Percentiles rank a stretch among this genome's conserved stretches.
phyloP scores from a whole-genome alignment of 2,329 filamentous ascomycete genomes.

The Hypoxylon sp. region DNA sequence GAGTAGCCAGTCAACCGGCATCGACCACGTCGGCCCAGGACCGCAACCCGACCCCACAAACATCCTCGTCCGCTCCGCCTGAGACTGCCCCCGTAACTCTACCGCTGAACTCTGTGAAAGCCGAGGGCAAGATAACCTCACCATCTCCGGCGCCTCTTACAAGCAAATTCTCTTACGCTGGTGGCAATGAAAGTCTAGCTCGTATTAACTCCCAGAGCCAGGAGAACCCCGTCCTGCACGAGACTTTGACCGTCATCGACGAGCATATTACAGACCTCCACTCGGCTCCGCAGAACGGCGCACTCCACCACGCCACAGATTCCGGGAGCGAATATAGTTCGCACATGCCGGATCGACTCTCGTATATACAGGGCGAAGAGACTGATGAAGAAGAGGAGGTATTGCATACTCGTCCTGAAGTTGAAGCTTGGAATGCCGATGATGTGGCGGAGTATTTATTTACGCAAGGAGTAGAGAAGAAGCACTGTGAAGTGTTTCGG shows the following conservation, averaged over 20 bases:
- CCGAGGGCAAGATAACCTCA: constrained; percentile 52
- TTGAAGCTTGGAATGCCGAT: constrained; percentile 82
- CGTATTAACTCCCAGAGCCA: constrained; percentile 64
- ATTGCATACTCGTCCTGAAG: constrained; percentile 78
- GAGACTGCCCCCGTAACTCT: constrained; percentile 57
- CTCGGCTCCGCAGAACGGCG: constrained; percentile 67
- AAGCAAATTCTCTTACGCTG: constrained; percentile 52
- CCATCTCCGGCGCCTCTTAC: constrained; percentile 50
- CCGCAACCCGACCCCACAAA: constrained; percentile 44
- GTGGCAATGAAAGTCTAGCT: constrained; percentile 58
- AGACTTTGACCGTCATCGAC: constrained; percentile 95
- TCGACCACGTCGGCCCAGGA: constrained; percentile 52
- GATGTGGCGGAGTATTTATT: constrained; percentile 93
- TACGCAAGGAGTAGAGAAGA: constrained; percentile 85
- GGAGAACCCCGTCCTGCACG: constrained; percentile 81
- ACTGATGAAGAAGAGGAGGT: constrained; percentile 92
- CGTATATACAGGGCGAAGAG: constrained; percentile 94
- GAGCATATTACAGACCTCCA: constrained; percentile 94
- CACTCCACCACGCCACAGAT: constrained; percentile 74
- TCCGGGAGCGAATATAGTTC: constrained; percentile 93
- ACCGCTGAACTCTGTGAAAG: constrained; percentile 61
- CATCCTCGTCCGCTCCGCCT: constrained; percentile 43
- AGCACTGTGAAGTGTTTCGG: constrained; percentile 93
- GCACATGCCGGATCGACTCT: constrained; percentile 81
- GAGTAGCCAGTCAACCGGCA: constrained; percentile 45